phyloP scores from a whole-genome alignment of 2,329 filamentous ascomycete species.

The Fusarium anthophilum region DNA sequence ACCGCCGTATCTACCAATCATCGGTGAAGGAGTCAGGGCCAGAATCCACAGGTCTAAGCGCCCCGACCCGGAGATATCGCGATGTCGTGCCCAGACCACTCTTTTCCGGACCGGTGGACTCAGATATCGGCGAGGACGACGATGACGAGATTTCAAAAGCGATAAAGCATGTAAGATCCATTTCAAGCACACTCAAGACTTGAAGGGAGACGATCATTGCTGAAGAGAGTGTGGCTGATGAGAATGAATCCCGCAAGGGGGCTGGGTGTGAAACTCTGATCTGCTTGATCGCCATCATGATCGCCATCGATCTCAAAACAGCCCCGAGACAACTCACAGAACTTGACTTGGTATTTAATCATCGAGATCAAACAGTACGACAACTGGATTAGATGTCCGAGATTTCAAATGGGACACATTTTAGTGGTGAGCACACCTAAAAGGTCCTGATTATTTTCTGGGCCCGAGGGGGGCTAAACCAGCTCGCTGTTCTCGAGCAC shows the following conservation, averaged over 20 bases:
- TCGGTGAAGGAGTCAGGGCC: slow-evolving; percentile 13
- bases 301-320: slow-evolving; percentile 4
- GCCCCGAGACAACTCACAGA: neutral
- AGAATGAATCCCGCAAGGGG: slow-evolving; percentile 1
- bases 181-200: slow-evolving; percentile 44
- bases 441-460: neutral
- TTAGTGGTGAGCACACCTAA: neutral
- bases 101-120: slow-evolving; percentile 37
- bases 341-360: neutral
- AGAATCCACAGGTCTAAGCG: slow-evolving; percentile 33
- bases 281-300: slow-evolving; percentile 13
- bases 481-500: neutral
- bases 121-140: slow-evolving; percentile 44
- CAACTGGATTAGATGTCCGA: neutral
- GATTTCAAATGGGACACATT: neutral
- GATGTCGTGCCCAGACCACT: slow-evolving; percentile 41
- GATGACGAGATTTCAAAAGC: slow-evolving; percentile 43
- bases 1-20: slow-evolving; percentile 13
- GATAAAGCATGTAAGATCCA: slow-evolving; percentile 45
- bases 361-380: slow-evolving; percentile 6
- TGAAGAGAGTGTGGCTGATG: neutral
- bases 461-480: neutral
- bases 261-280: slow-evolving; percentile 18
- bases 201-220: slow-evolving; percentile 16
- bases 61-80: slow-evolving; percentile 34